Base-by-base conservation (phyloP, 495 filamentous ascomycete species). In the Daldinia decipiens region DNA sequence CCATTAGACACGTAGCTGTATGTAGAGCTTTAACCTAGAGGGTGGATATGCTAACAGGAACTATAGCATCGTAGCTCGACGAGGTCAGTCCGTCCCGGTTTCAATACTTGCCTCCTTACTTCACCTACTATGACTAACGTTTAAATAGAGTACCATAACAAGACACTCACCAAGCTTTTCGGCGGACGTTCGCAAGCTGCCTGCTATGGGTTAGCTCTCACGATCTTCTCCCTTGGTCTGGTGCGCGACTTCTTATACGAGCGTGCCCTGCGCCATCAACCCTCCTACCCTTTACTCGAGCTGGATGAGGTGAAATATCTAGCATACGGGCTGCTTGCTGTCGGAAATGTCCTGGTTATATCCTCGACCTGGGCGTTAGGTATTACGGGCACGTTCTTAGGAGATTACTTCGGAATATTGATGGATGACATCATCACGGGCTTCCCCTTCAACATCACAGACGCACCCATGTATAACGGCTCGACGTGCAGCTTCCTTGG, bases 351-450 rank as follows among this genome's bases (percentile, higher is more conserved):
- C 59, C 87, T 99, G 17, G 95, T 99, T 27, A 77, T 98, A 17
- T 89, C 89, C 31, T 92, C 89, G 66, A 98, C 97, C 82, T 97
- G 89, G 88, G 91, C 89, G 29, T 87, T 99, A n/a, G 95, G 95
- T 50, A 85, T 99, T 67, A 98, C 95, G 9, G 96, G 95, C 62
- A 99, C 95, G 70, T 99, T 98, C 79, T 84, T 99, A 27, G 95
- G 95, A 62, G 95, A 99, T 82, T 99, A 99, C 83, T 99, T 97
- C 74, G 95, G 95, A 39, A 98, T 99, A 76, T 84, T 99, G 69
- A 96, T 98, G 95, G 94, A 98, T 76, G 84, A 88, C 74, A 93
- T 92, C 53, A 94, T 99, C 50, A 97, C 93, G 5, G 89, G 91
- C 11, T 99, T 99, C 78, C 95, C 95, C 1, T 99, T 99, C 88